Base-by-base conservation (phyloP, 306 rosid genomes). In the Dicorynia guianensis region DNA sequence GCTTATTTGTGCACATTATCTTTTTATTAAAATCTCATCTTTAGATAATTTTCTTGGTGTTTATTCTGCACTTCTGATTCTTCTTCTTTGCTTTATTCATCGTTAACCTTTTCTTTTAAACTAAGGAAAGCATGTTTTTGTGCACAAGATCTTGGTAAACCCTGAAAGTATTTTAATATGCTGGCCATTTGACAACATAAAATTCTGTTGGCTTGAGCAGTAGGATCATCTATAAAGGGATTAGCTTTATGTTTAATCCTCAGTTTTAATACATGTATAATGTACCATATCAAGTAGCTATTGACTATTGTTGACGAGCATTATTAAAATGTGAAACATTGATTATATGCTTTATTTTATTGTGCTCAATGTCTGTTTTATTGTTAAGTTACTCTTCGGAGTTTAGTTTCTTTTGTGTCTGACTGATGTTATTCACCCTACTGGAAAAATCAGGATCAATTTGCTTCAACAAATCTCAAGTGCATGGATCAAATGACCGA, bases 401-500 rank as follows among this genome's bases (percentile, higher is more conserved):
- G 80, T 69, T 5, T 19, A 20, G 13, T 74, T 5, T 15, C 67
- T 44, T 63, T 87, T 59, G 15, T 63, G 39, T 47, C 49, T 72
- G 71, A 80, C 65, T 77, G 63, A 64, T 66, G 72, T 73, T 70
- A 5, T 46, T 80, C 50, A 40, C 49, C 48, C 52, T 78, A 69
- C 57, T 30, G 78, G 36, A 72, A 36, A 84, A 69, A 62, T 74
- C 77, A 88, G 87, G 85, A 78, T 76, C 80, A 48, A 72, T 53
- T 77, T 79, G 82, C 58, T 59, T 65, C 44, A 65, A 38, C 72
- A 76, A 52, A 63, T 82, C 46, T 66, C 60, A 63, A 63, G 74
- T 38, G 67, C 57, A 90, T 87, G 95, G 86, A 85, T 82, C 88
- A 70, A 79, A 84, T 87, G 86, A 87, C 84, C 30, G 95, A 82